Percentiles rank a stretch among this genome's conserved stretches.
phyloP scores from a whole-genome alignment of 768 basidiomycete species.

The Crucibulum laeve region DNA sequence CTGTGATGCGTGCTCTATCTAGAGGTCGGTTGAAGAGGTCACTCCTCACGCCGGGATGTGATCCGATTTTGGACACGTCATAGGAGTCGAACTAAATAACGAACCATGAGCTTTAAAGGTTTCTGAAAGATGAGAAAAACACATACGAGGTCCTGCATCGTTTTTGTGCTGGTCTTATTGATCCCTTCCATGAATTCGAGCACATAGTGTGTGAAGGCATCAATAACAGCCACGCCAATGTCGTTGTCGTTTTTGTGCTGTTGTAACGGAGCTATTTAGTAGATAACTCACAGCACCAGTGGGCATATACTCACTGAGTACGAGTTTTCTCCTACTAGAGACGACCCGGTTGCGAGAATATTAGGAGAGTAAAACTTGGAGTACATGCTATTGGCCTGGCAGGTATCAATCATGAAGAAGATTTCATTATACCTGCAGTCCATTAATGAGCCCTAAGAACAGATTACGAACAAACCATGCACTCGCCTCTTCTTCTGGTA shows the following conservation, averaged over 20 bases:
- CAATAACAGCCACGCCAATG: conserved; percentile 94
- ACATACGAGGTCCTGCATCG: conserved; percentile 79
- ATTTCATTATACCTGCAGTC: conserved; percentile 82
- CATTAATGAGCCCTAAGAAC: not conserved
- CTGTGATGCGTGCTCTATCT: conserved; percentile 62
- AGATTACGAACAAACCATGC: not conserved
- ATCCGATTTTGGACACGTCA: conserved; percentile 69
- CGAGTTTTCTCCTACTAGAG: conserved; percentile 80
- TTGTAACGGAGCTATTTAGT: not conserved
- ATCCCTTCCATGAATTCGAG: conserved; percentile 89
- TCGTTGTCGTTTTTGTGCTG: conserved; percentile 93
- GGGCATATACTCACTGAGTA: conserved; percentile 66
- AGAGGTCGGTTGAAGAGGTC: conserved; percentile 73
- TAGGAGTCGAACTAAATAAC: conserved; percentile 78
- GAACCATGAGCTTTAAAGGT: not conserved
- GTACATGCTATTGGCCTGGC: conserved; percentile 96
- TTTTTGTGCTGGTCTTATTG: conserved; percentile 82
- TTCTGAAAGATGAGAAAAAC: not conserved
- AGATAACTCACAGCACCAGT: not conserved
- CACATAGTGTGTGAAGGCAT: conserved; percentile 89
- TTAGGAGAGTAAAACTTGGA: conserved; percentile 91
- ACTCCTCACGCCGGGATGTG: conserved; percentile 85
- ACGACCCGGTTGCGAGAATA: conserved; percentile 87
- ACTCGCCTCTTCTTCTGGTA: conserved; percentile 88
- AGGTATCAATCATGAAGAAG: conserved; percentile 98